Conservation (phyloP, 2,329 filamentous ascomycete genomes). For the Talaromyces sp. region DNA sequence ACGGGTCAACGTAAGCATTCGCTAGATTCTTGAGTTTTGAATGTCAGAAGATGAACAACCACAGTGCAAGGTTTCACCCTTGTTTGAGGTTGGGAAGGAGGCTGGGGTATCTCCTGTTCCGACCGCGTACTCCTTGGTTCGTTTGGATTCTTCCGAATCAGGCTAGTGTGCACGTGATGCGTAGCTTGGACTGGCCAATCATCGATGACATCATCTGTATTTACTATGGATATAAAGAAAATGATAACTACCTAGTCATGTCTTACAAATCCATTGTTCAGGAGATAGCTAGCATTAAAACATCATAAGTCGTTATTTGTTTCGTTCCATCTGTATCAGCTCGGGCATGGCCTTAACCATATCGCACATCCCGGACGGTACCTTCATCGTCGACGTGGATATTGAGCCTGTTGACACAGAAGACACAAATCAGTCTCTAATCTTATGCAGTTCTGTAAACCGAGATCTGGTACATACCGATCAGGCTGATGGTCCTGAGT, state of each 20-base stretch:
- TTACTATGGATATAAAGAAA: no score
- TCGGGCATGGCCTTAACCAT: slow-evolving; percentile 24
- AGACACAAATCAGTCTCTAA: not conserved
- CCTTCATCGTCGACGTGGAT: slow-evolving; percentile 42
- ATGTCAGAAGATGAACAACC: not conserved
- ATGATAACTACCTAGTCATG: not conserved
- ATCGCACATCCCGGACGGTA: slow-evolving; percentile 41
- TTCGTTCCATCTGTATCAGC: not conserved
- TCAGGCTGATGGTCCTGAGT: slow-evolving; percentile 41
- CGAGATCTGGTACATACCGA: slow-evolving; percentile 25
- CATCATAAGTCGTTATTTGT: not conserved
- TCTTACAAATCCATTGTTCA: not conserved
- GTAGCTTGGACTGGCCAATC: not conserved
- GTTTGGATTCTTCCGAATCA: slow-evolving; percentile 15
- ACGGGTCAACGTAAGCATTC: not conserved
- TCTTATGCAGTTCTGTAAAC: not conserved
- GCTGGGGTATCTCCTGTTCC: slow-evolving; percentile 5
- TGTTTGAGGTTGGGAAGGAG: slow-evolving; percentile 8
- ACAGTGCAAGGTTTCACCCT: not conserved
- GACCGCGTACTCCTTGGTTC: slow-evolving; percentile 3
- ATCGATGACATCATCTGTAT: not conserved
- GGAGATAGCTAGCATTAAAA: not conserved
- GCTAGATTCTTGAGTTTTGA: not conserved
- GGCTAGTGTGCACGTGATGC: slow-evolving; percentile 12
- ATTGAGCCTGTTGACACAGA: slow-evolving; percentile 34